A percentile compares a stretch with the other conserved stretches of the same genome.
Conservation (phyloP, 2,329 filamentous ascomycete genomes). For the Aureobasidium pullulans region DNA sequence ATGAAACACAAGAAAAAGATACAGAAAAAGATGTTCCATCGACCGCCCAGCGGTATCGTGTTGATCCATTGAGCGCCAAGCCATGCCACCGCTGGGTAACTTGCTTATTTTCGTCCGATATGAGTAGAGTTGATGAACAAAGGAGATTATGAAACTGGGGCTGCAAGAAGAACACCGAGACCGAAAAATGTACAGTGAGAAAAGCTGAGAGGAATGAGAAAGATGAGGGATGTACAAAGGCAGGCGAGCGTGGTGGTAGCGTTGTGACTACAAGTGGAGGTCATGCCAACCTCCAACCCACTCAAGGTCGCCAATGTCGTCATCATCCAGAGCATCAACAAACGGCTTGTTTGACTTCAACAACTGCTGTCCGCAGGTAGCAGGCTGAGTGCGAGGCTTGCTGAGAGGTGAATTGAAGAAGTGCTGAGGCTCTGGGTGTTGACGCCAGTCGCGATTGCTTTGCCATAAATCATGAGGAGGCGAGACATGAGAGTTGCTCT, state of each 20-base stretch:
- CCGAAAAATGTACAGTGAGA: conserved; percentile 5
- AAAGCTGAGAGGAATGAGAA: neutral
- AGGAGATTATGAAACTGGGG: conserved; percentile 9
- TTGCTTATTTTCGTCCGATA: neutral
- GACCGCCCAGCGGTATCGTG: conserved; percentile 1
- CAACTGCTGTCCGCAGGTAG: conserved; percentile 16
- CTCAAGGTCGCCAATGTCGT: conserved; percentile 75
- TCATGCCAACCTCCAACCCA: conserved; percentile 91
- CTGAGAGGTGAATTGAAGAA: conserved; percentile 13
- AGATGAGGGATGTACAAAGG: conserved; percentile 3
- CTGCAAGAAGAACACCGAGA: conserved; percentile 8
- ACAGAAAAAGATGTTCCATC: conserved; percentile 9
- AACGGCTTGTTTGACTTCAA: conserved; percentile 24
- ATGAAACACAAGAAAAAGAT: conserved; percentile 11
- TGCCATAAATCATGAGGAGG: conserved; percentile 29
- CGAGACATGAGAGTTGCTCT: conserved; percentile 17
- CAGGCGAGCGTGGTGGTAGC: conserved; percentile 4
- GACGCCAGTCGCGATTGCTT: conserved; percentile 44
- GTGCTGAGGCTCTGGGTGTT: conserved; percentile 26
- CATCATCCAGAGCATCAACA: conserved; percentile 26
- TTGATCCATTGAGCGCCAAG: neutral
- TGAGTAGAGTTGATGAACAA: conserved; percentile 11
- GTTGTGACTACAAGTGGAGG: conserved; percentile 50
- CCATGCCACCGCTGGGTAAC: neutral
- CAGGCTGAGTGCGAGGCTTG: conserved; percentile 15